Base-by-base conservation (phyloP, 805 yeast species). In the Metschnikowia lachancei region DNA sequence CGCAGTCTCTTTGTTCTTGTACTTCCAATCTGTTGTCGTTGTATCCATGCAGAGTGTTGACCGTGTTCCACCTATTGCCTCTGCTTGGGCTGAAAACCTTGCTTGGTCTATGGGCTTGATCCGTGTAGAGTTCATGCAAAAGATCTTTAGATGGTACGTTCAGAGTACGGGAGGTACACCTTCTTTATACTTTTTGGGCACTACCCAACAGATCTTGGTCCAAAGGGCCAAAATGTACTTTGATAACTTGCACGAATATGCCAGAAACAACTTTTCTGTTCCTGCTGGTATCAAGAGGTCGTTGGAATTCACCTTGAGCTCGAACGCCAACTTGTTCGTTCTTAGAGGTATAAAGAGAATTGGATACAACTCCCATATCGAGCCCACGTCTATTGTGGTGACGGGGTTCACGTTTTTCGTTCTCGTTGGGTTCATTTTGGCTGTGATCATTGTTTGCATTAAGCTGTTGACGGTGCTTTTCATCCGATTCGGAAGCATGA, bases 51-150 rank as follows among this genome's bases (percentile, higher is more conserved):
- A 83, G 63, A 85, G 85, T 51, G 96, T 89, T 39, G 88, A 84
- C 58, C 74, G 85, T 47, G 83, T 87, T 4, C 97, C 97, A 8
- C 97, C 97, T 14, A 88, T 91, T 59, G 97, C 96, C 8, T 77
- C 86, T 11, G 82, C 96, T 9, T 91, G 97, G 97, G 74, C 90
- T 6, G 95, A 87, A 64, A 90, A 91, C 61, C 73, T 91, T 59
- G 90, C 89, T 24, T 91, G 97, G 97, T 87, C 96, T 1, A 87
- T 91, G 86, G 97, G 97, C 2, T 74, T 91, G 49, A 87, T 91
- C 56, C 74, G 84, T 62, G 78, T 86, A 34, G 58, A 61, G 2
- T 91, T 90, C 62, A 87, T 91, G 96, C 96, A 91, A 66, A 70
- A 80, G 50, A 83, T 87, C 51, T 84, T 87, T 64, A 73, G 92